These are phyloP conservation scores for Recurvomyces mirabilis DNA, from an alignment of 495 filamentous ascomycete species.

Conservation along the genomic window DNA sequence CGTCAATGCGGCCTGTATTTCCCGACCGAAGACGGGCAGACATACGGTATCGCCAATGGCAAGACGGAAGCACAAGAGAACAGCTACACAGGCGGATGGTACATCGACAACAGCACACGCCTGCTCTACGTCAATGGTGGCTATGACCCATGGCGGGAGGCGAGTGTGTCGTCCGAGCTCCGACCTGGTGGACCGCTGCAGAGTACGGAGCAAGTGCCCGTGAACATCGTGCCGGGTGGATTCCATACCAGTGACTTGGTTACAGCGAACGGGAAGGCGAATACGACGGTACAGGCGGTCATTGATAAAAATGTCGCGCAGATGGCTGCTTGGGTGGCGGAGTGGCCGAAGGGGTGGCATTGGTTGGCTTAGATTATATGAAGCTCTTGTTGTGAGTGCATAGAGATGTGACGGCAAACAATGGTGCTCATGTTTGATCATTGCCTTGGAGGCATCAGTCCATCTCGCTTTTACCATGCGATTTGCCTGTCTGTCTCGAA, in stretches of 20 bases:
- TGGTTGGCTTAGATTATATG: background rate
- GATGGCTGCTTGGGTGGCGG: conserved; percentile 40
- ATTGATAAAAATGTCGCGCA: conserved; percentile 36
- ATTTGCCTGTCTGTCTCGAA: too few species aligned
- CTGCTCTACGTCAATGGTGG: conserved; percentile 54
- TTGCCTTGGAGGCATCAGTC: too few species aligned
- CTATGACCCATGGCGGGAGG: conserved; percentile 49
- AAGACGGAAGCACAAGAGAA: conserved; percentile 47
- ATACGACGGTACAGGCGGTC: conserved; percentile 29
- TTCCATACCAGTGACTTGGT: conserved; percentile 44
- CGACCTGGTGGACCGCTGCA: conserved; percentile 44
- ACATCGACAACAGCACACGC: conserved; percentile 43
- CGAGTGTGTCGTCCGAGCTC: conserved; percentile 40
- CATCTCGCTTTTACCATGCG: too few species aligned
- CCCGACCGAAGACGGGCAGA: conserved; percentile 40
- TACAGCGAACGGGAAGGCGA: conserved; percentile 35
- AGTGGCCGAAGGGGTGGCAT: conserved; percentile 20
- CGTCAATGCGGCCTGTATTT: conserved; percentile 50
- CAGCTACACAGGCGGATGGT: conserved; percentile 49
- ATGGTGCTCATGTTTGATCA: too few species aligned
- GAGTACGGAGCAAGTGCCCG: conserved; percentile 34
- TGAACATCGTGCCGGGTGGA: conserved; percentile 45
- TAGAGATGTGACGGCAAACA: too few species aligned
- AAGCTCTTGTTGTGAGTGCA: too few species aligned
- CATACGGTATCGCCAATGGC: conserved; percentile 40